Evolutionary conservation across 78 protist species (phyloP), one percentile per base, ranked within the genome.

Genomic region (Dictyostelium capitatum): DNA sequence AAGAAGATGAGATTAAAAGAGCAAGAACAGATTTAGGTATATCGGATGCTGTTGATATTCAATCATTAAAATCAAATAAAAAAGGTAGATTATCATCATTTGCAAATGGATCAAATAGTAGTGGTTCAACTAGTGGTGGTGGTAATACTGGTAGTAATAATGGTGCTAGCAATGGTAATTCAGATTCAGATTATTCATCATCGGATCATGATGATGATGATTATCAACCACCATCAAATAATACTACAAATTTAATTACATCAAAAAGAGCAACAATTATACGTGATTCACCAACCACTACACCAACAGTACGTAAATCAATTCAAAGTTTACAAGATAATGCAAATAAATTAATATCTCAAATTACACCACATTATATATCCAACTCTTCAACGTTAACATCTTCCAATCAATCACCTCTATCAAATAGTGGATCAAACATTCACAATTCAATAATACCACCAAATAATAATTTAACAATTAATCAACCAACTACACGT

Each of bases 291-390:
- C 43, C 43, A 37, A 37, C n/a, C n/a, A 59, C 28, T 23, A 62
- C 70, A 25, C 70, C 70, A n/a, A 23, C 70, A 62, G 28, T 32
- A n/a, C 70, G 70, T 23, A 62, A 37, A 62, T 25, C 43, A 25
- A 62, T 62, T 62, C 70, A 62, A 62, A 62, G 23, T 62, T 62
- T 62, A 62, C 70, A 62, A 62, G 70, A 62, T 6, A 62, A 62
- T 62, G 70, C 70, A 62, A 62, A 62, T 25, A 30, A 62, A 25
- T 62, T 62, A 62, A 62, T 62, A 11, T 62, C 70, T 25, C 70
- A 62, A 25, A 62, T 62, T 62, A 62, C 70, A 62, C 28, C 70
- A 11, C 70, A 62, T 59, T 30, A 59, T 23, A n/a, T n/a, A n/a
- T n/a, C n/a, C n/a, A n/a, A n/a, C n/a, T n/a, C n/a, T n/a, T n/a